Conservation (phyloP, 306 rosid genomes). For the Ziziphus jujuba region DNA sequence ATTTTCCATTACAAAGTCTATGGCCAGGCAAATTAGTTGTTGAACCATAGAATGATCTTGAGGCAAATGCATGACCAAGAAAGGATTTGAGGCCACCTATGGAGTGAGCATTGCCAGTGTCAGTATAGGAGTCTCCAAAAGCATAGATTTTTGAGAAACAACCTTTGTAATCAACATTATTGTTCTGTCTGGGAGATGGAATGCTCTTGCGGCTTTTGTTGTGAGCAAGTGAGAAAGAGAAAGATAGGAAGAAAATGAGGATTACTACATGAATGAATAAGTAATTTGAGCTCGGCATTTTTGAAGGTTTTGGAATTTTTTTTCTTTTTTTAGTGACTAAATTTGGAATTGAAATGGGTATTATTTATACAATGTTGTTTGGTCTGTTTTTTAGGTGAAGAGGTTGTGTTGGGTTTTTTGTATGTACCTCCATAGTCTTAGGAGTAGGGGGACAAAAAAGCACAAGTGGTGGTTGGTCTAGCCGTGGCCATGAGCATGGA, state of each 20-base stretch:
- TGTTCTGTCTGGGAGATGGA: not conserved
- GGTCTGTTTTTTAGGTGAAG: no score
- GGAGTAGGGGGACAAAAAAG: not conserved
- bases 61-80: not conserved
- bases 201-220: conserved; percentile 3
- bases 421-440: conserved; percentile 14
- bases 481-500: not conserved
- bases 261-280: conserved; percentile 4
- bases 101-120: conserved; percentile 22
- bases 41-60: not conserved
- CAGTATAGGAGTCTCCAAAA: conserved; percentile 18
- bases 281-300: conserved; percentile 15
- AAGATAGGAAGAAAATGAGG: conserved; percentile 6
- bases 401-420: not conserved
- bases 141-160: conserved; percentile 27
- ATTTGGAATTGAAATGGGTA: no score
- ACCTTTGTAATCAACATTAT: not conserved
- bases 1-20: conserved; percentile 10
- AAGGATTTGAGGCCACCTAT: conserved; percentile 13
- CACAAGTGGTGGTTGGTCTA: no score
- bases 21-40: conserved; percentile 1
- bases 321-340: no score
- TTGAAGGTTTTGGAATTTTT: not conserved
- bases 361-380: no score
- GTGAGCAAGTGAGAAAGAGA: conserved; percentile 11